Evolutionary conservation across 768 basidiomycete genomes (phyloP), one percentile per base, ranked within the genome.

Genomic region (Trametes cubensis): DNA sequence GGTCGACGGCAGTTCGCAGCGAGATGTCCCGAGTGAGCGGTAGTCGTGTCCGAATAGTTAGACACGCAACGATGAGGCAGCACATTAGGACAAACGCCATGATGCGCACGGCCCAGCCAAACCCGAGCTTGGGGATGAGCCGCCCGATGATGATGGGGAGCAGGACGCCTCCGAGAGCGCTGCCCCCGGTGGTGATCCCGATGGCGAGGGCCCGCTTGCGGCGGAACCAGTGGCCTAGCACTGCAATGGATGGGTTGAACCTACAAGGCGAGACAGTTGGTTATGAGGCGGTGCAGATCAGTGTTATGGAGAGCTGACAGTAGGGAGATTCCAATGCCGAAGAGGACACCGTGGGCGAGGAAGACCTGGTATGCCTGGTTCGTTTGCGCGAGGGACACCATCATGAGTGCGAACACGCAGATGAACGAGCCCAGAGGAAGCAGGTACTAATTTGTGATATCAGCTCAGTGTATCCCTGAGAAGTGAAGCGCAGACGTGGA

Each of bases 61-160:
- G 45, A 47, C 69, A 70, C 1, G 74, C 58, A 7, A 71, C 60
- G 28, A 58, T 56, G 13, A 72, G 66, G 55, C 69, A 71, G 6
- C 47, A 67, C 17, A 75, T 59, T 6, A 68, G 68, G 20, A 75
- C 51, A 57, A 76, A 73, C 17, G 71, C 72, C 17, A 66, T 60
- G 25, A 71, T 63, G 28, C 75, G 71, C 17, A 74, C 71, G 13
- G 75, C 73, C 73, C 73, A 75, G 4, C 64, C 63, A 53, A 74
- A 74, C 0, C 71, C 72, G 44, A 73, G 44, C 8, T 26, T 38
- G 3, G 65, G 55, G 30, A 72, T 65, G 55, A 85, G 71, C 55
- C 79, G 79, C 63, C 84, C 81, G 3, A 85, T 74, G 60, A 85
- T 74, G 49, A 85, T 75, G 4, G 84, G 84, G 66, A 81, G 82